phyloP scores from a whole-genome alignment of 768 basidiomycete species.

The Mycena indigotica region DNA sequence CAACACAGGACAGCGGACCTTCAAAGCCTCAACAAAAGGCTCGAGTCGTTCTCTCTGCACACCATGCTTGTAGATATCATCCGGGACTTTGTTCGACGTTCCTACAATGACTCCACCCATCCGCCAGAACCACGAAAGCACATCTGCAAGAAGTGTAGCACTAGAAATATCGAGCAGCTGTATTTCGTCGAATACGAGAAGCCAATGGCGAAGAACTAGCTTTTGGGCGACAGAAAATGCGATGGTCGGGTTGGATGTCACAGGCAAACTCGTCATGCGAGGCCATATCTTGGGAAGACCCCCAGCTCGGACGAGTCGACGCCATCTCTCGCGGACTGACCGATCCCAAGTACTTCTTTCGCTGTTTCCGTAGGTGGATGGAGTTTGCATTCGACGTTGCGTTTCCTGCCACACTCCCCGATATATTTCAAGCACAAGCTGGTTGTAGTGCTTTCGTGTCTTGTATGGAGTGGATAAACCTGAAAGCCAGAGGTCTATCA shows the following conservation, averaged over 20 bases:
- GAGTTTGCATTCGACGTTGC: constrained; percentile 38
- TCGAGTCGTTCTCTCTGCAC: constrained; percentile 59
- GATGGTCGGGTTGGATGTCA: constrained; percentile 38
- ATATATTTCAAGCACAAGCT: constrained; percentile 58
- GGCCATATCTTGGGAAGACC: constrained; percentile 34
- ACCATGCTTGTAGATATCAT: constrained; percentile 60
- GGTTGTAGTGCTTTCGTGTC: constrained; percentile 57
- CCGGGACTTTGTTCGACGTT: constrained; percentile 53
- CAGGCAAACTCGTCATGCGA: constrained; percentile 20
- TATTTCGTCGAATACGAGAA: constrained; percentile 60
- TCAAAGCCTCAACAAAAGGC: constrained; percentile 57
- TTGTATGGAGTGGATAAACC: constrained; percentile 55
- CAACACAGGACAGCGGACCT: constrained; percentile 53
- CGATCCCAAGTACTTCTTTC: constrained; percentile 30
- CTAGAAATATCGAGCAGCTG: constrained; percentile 64
- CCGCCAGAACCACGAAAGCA: constrained; percentile 64
- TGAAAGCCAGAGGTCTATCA: constrained; percentile 60
- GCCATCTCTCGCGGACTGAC: constrained; percentile 30
- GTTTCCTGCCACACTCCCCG: constrained; percentile 56
- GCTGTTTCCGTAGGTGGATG: background rate
- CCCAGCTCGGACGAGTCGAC: constrained; percentile 34
- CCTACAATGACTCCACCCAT: constrained; percentile 59
- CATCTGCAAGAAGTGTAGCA: constrained; percentile 50
- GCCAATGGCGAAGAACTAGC: constrained; percentile 49
- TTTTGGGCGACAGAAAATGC: constrained; percentile 48